phyloP scores from a whole-genome alignment of 495 filamentous ascomycete species.

The Neurospora discreta region DNA sequence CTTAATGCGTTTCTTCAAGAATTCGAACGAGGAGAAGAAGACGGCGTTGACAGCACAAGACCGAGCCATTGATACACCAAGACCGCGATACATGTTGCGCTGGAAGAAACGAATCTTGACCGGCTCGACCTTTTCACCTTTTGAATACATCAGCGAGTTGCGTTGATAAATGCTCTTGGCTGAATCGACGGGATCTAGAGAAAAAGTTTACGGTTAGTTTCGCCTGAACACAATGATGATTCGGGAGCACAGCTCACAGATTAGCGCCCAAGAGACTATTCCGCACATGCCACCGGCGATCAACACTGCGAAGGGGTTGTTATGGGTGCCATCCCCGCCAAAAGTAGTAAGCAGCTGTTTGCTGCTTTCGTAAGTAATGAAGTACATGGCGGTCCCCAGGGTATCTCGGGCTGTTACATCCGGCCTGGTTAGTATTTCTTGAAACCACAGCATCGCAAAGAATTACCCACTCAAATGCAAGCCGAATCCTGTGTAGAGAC shows the following conservation, averaged over 20 bases:
- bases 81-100: slow-evolving; percentile 60
- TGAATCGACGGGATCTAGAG: slow-evolving; percentile 62
- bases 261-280: slow-evolving; percentile 69
- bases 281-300: slow-evolving; percentile 69
- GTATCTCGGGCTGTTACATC: slow-evolving; percentile 58
- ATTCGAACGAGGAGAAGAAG: slow-evolving; percentile 71
- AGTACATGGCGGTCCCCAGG: slow-evolving; percentile 81
- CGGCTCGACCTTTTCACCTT: slow-evolving; percentile 43
- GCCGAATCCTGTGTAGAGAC: slow-evolving; percentile 79
- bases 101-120: slow-evolving; percentile 65
- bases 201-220: background rate
- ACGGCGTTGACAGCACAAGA: slow-evolving; percentile 65
- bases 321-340: slow-evolving; percentile 52
- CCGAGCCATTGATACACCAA: slow-evolving; percentile 69
- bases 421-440: slow-evolving; percentile 1
- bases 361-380: slow-evolving; percentile 79
- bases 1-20: slow-evolving; percentile 62
- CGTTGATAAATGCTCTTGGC: slow-evolving; percentile 77
- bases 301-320: slow-evolving; percentile 61
- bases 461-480: slow-evolving; percentile 60
- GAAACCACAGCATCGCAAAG: background rate
- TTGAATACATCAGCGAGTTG: slow-evolving; percentile 58
- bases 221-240: background rate
- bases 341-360: slow-evolving; percentile 76
- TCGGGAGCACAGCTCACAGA: slow-evolving; percentile 34